These are phyloP conservation scores for Lepidium didymum DNA, from an alignment of 345 rosid species.

Conservation along the genomic window DNA sequence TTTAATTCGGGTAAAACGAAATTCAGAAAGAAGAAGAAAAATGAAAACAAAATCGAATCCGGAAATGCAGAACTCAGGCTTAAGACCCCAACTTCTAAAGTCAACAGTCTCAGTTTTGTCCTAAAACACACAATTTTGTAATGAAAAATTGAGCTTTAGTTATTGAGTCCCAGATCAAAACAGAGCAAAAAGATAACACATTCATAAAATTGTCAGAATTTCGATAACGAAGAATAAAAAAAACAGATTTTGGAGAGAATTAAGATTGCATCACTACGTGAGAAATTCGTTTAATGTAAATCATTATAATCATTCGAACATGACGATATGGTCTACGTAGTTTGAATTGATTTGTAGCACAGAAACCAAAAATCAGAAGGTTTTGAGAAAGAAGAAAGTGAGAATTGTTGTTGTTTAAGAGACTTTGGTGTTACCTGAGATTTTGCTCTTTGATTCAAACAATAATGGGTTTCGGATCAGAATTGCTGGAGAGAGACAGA, in stretches of 20 bases:
- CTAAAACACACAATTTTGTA: not conserved
- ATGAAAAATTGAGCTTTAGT: not conserved
- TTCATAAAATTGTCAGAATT: conserved; percentile 6
- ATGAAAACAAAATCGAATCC: not conserved
- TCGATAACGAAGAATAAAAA: not conserved
- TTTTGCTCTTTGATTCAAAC: not conserved
- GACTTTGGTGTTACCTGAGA: conserved; percentile 16
- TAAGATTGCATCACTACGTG: not conserved
- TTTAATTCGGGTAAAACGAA: not conserved
- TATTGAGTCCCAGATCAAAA: not conserved
- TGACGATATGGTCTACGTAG: not conserved
- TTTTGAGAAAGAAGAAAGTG: not conserved
- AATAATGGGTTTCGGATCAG: not conserved
- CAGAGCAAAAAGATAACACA: not conserved
- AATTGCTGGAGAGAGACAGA: not conserved
- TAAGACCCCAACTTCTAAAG: conserved; percentile 4
- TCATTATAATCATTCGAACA: not conserved
- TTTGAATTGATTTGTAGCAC: not conserved
- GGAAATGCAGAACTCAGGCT: not conserved
- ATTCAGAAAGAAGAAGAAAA: not conserved
- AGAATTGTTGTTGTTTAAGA: not conserved
- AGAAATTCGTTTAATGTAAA: not conserved
- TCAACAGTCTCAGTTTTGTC: conserved; percentile 26
- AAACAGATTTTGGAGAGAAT: not conserved
- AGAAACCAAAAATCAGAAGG: not conserved